phyloP scores from a whole-genome alignment of 2,329 filamentous ascomycete species.

The Ophidiomyces ophidiicola region DNA sequence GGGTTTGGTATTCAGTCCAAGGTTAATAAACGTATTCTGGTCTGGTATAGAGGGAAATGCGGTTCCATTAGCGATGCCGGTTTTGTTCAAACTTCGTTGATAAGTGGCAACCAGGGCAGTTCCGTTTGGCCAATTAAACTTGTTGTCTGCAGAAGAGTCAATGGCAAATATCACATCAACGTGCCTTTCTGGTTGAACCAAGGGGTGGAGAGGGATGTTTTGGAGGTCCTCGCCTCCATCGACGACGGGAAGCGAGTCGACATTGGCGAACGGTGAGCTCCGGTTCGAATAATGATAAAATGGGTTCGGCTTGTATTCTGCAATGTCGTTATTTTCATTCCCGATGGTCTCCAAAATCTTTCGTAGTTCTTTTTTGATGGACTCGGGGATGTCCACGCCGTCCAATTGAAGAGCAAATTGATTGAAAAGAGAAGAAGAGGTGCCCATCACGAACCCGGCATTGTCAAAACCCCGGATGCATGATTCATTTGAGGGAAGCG shows the following conservation, averaged over 20 bases:
- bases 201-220: slow-evolving; percentile 65
- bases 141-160: slow-evolving; percentile 64
- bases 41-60: slow-evolving; percentile 62
- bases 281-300: slow-evolving; percentile 54
- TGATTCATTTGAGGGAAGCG: slow-evolving; percentile 41
- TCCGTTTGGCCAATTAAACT: slow-evolving; percentile 61
- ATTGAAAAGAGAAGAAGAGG: slow-evolving; percentile 76
- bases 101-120: slow-evolving; percentile 64
- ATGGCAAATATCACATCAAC: slow-evolving; percentile 74
- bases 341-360: slow-evolving; percentile 46
- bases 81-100: slow-evolving; percentile 46
- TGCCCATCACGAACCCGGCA: slow-evolving; percentile 72
- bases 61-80: slow-evolving; percentile 52
- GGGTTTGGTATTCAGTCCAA: slow-evolving; percentile 59
- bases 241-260: slow-evolving; percentile 52
- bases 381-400: slow-evolving; percentile 36
- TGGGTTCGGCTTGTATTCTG: slow-evolving; percentile 61
- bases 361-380: slow-evolving; percentile 42
- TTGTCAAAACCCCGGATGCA: slow-evolving; percentile 78
- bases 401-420: slow-evolving; percentile 57
- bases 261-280: slow-evolving; percentile 46
- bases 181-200: slow-evolving; percentile 58
- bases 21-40: slow-evolving; percentile 64
- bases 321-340: slow-evolving; percentile 55
- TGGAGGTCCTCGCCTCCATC: slow-evolving; percentile 69